phyloP scores from a whole-genome alignment of 2,329 filamentous ascomycete species.

The Aspergillus sp. region DNA sequence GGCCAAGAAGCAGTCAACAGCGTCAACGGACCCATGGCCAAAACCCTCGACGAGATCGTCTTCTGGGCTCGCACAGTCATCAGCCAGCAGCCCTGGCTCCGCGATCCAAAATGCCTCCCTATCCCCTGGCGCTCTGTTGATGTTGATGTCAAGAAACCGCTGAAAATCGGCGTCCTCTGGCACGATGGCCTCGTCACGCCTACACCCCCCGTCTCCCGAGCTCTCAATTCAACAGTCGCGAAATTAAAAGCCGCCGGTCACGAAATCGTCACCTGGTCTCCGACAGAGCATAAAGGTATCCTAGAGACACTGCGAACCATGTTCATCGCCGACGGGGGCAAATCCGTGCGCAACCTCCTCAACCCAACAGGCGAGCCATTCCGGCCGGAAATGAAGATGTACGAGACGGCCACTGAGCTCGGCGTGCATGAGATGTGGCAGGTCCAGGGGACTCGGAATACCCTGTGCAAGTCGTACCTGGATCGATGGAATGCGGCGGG shows the following conservation, averaged over 20 bases:
- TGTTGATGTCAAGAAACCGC: slow-evolving; percentile 20
- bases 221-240: slow-evolving; percentile 50
- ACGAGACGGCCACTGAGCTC: slow-evolving; percentile 45
- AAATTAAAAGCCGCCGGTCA: slow-evolving; percentile 58
- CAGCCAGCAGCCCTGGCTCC: slow-evolving; percentile 52
- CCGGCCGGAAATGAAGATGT: slow-evolving; percentile 50
- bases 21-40: slow-evolving; percentile 64
- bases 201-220: slow-evolving; percentile 62
- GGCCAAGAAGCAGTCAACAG: slow-evolving; percentile 65
- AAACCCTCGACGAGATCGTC: slow-evolving; percentile 55
- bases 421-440: slow-evolving; percentile 51
- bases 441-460: slow-evolving; percentile 48
- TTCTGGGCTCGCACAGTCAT: slow-evolving; percentile 56
- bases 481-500: slow-evolving; percentile 15
- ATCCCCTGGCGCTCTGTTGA: slow-evolving; percentile 52
- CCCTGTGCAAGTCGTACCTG: slow-evolving; percentile 34
- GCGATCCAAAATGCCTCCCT: slow-evolving; percentile 58
- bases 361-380: slow-evolving; percentile 32
- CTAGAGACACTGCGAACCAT: not conserved
- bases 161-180: slow-evolving; percentile 61
- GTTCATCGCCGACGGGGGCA: slow-evolving; percentile 55
- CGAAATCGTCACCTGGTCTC: slow-evolving; percentile 40
- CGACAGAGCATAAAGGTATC: slow-evolving; percentile 12
- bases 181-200: slow-evolving; percentile 62
- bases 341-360: slow-evolving; percentile 34